A percentile compares a stretch with the other conserved stretches of the same genome.
Conservation (phyloP, 2,329 filamentous ascomycete species). For the Monilinia aucupariae region DNA sequence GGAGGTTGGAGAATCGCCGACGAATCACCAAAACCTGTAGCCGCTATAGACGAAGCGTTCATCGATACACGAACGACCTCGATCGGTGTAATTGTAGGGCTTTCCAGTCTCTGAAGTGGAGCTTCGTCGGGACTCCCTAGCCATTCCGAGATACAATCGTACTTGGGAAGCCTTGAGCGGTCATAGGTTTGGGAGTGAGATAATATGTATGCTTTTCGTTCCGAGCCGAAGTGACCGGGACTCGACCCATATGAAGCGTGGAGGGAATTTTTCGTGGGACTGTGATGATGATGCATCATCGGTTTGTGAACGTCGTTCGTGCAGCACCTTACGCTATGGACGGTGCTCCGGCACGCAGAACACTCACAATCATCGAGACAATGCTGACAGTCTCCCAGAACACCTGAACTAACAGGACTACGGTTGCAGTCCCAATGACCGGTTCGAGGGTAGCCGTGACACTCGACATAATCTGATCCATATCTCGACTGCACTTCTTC, state of each 20-base stretch:
- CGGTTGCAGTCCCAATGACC: constrained; percentile 23
- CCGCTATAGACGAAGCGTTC: background rate
- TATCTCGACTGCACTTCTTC: background rate
- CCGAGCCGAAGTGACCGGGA: background rate
- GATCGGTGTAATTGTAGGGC: background rate
- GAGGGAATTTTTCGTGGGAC: background rate
- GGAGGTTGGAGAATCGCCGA: background rate
- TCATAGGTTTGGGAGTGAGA: constrained; percentile 2
- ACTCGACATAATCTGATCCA: constrained; percentile 19
- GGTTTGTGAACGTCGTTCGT: constrained; percentile 25
- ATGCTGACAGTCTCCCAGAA: constrained; percentile 31
- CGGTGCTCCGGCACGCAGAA: constrained; percentile 26
- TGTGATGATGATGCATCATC: constrained; percentile 23
- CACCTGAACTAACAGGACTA: constrained; percentile 23
- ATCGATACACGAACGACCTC: background rate
- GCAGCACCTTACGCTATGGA: constrained; percentile 30
- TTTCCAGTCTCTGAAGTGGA: background rate
- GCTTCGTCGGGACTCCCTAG: background rate
- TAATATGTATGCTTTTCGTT: background rate
- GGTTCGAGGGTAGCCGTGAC: constrained; percentile 29
- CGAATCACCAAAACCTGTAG: no score
- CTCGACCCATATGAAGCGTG: background rate
- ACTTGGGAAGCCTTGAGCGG: background rate
- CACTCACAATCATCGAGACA: constrained; percentile 31
- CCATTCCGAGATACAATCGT: constrained; percentile 3